These are phyloP conservation scores for Nitzschia sp. DNA, from an alignment of 108 stramenopile genomes.

Conservation along the genomic window DNA sequence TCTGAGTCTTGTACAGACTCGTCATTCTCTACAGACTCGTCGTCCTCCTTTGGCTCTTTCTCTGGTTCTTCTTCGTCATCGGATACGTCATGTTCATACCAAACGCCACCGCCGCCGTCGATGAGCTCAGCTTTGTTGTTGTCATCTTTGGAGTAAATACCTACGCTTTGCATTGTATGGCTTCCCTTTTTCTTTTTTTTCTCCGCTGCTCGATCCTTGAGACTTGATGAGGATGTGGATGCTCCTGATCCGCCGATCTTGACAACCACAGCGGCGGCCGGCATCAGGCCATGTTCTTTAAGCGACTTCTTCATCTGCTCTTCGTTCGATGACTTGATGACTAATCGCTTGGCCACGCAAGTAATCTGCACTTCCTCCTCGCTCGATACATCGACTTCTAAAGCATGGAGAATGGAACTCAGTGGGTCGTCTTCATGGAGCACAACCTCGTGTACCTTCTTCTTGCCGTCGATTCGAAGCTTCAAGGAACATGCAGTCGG, in stretches of 20 bases:
- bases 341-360: slow-evolving; percentile 73
- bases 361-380: slow-evolving; percentile 71
- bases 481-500: slow-evolving; percentile 52
- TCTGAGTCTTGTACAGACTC: neutral
- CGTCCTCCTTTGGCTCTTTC: slow-evolving; percentile 4
- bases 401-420: slow-evolving; percentile 36
- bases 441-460: slow-evolving; percentile 61
- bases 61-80: slow-evolving; percentile 53
- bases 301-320: slow-evolving; percentile 60
- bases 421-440: slow-evolving; percentile 62
- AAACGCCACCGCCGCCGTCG: slow-evolving; percentile 84
- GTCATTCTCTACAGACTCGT: slow-evolving; percentile 10
- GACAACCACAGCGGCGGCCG: slow-evolving; percentile 66
- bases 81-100: slow-evolving; percentile 84
- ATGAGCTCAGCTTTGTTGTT: slow-evolving; percentile 79
- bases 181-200: slow-evolving; percentile 70
- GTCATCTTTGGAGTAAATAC: slow-evolving; percentile 86
- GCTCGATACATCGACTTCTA: slow-evolving; percentile 39
- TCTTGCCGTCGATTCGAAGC: slow-evolving; percentile 74
- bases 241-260: slow-evolving; percentile 40
- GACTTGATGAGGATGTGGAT: slow-evolving; percentile 22
- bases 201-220: slow-evolving; percentile 64
- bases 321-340: slow-evolving; percentile 66
- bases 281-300: slow-evolving; percentile 52
- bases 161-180: slow-evolving; percentile 89